These are phyloP conservation scores for Acanthamoeba rhysodes DNA, from an alignment of 208 protist genomes.

Conservation along the genomic window DNA sequence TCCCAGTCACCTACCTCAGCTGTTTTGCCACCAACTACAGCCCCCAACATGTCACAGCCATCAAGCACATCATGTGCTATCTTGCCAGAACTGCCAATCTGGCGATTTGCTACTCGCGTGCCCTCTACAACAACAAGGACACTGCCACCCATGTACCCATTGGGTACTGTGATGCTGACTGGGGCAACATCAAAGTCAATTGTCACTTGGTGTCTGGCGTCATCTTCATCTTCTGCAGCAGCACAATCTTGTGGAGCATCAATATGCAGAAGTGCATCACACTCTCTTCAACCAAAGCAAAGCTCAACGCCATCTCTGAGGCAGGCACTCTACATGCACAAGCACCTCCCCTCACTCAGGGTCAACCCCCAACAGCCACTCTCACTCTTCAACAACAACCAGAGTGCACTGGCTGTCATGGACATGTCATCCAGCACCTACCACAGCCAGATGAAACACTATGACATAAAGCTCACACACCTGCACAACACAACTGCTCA, in stretches of 20 bases:
- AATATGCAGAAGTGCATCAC: no score
- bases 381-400: not conserved
- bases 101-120: not conserved
- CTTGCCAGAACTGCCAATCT: not conserved
- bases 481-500: not conserved
- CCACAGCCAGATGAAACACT: not conserved
- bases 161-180: slow-evolving; percentile 1
- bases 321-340: not conserved
- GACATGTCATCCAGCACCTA: not conserved
- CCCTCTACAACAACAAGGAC: not conserved
- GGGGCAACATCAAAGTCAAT: not conserved
- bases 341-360: not conserved
- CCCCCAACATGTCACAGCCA: not conserved
- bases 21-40: not conserved
- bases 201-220: not conserved
- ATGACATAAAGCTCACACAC: not conserved
- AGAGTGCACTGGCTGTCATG: not conserved
- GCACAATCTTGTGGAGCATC: no score
- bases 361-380: not conserved
- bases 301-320: not conserved
- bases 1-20: not conserved
- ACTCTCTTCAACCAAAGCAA: no score
- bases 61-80: no score
- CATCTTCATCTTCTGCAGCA: not conserved
- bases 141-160: not conserved